Base-by-base conservation (phyloP, 352 stramenopile species). In the Elongisporangium anandrum region DNA sequence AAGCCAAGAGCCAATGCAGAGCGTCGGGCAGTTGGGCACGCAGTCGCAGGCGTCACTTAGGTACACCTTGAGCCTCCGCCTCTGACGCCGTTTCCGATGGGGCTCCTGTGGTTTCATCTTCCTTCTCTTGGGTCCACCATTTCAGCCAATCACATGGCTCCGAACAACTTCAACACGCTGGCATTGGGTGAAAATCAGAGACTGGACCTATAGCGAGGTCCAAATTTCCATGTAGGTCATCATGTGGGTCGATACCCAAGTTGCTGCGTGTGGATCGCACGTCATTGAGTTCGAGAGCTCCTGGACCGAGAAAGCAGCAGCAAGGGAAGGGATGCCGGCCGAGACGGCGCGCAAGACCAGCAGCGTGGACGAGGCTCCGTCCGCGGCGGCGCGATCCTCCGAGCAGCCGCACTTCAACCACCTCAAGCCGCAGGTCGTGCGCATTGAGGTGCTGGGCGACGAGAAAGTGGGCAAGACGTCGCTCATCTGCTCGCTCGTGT, bases 391-490 rank as follows among this genome's bases (percentile, higher is more conserved):
- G 34, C 34, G 34, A 9, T 45, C 34, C 34, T 17, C 34, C 2
- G 34, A 45, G 34, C 34, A 45, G 34, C 34, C 34, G 34, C 34
- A 45, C 34, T 45, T 45, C 12, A 45, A 45, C 34, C 68, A 72
- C 52, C 63, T 84, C 26, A 93, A 93, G 69, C 79, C 84, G 56
- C 86, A 92, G 68, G 72, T 92, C 56, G 85, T 95, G 58, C 86
- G 84, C 61, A 93, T 96, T 61, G 87, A 95, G 57, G 85, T 96
- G 50, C 61, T 95, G 54, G 88, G 88, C 64, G 88, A 96, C 67
- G 87, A 94, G 69, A 94, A 92, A 73, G 85, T 94, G 60, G 88
- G 88, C 66, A 96, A 96, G 73, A 95, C 87, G 60, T 96, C 88
- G 72, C 85, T 96, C 65, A 95, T 96, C 69, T 95, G 85, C 69